Conservation (phyloP, 768 basidiomycete genomes). For the Pleurotus salmoneostramineus region DNA sequence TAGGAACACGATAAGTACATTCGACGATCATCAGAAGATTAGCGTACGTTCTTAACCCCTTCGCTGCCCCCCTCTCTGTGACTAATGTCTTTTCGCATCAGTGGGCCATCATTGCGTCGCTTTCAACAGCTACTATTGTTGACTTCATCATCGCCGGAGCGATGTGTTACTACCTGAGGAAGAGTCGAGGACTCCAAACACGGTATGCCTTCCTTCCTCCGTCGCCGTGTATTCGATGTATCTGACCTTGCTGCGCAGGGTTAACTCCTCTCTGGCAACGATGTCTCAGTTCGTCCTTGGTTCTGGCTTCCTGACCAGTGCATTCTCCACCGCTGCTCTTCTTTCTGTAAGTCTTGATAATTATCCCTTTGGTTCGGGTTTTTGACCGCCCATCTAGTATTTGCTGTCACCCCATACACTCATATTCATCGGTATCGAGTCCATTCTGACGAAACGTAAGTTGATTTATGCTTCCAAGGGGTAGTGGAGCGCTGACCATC, state of each 20-base stretch:
- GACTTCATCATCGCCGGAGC: conserved; percentile 20
- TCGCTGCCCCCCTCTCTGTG: not conserved
- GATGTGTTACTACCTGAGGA: conserved; percentile 20
- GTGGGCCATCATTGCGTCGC: conserved; percentile 22
- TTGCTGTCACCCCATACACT: conserved; percentile 13
- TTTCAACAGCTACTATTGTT: conserved; percentile 16
- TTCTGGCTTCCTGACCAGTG: conserved; percentile 13
- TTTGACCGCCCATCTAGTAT: no score
- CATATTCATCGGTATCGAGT: conserved; percentile 16
- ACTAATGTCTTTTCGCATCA: not conserved
- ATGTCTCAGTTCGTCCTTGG: conserved; percentile 11
- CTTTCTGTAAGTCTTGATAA: conserved; percentile 4
- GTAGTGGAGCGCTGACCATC: not conserved
- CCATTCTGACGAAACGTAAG: conserved; percentile 17
- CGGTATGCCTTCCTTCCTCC: not conserved
- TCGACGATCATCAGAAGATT: not conserved
- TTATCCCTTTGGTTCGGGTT: no score
- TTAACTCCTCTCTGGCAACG: conserved; percentile 11
- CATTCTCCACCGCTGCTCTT: conserved; percentile 11
- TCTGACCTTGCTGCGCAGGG: conserved; percentile 2
- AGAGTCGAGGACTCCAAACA: conserved; percentile 13
- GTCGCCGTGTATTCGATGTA: not conserved
- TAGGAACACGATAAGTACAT: not conserved
- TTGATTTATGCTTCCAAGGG: not conserved
- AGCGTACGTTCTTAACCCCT: not conserved